Percentiles rank a stretch among this genome's conserved stretches.
These are phyloP conservation scores for Nicotiana paniculata DNA, from an alignment of 257 asterid genomes.

Conservation along the genomic window DNA sequence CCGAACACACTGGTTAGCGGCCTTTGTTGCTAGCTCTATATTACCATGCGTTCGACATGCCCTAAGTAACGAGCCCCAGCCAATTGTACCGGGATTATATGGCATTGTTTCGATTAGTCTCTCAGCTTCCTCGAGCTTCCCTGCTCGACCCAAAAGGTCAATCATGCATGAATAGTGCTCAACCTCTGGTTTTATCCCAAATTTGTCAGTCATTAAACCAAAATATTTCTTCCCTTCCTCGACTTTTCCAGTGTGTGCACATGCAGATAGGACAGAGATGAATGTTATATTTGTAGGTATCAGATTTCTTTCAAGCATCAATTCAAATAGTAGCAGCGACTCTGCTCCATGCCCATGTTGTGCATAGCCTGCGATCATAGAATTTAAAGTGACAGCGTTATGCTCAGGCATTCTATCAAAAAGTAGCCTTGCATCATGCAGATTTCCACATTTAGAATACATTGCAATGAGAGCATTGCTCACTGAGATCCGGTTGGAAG, in stretches of 20 bases:
- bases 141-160: slow-evolving; percentile 69
- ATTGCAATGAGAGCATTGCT: slow-evolving; percentile 59
- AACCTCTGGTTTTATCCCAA: slow-evolving; percentile 43
- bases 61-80: slow-evolving; percentile 65
- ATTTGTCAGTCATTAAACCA: slow-evolving; percentile 42
- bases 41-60: slow-evolving; percentile 56
- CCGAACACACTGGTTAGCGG: slow-evolving; percentile 48
- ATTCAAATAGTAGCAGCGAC: slow-evolving; percentile 39
- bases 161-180: slow-evolving; percentile 73
- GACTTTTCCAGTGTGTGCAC: slow-evolving; percentile 65
- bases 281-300: slow-evolving; percentile 62
- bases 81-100: slow-evolving; percentile 36
- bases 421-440: slow-evolving; percentile 47
- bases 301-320: slow-evolving; percentile 37
- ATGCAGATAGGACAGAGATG: slow-evolving; percentile 66
- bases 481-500: slow-evolving; percentile 42
- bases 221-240: slow-evolving; percentile 62
- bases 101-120: slow-evolving; percentile 55
- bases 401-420: slow-evolving; percentile 56
- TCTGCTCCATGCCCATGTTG: slow-evolving; percentile 66
- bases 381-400: slow-evolving; percentile 51
- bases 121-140: slow-evolving; percentile 60
- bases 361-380: slow-evolving; percentile 73
- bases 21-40: slow-evolving; percentile 56
- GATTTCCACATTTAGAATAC: slow-evolving; percentile 72